Base-by-base conservation (phyloP, 78 protist genomes). In the Thecamonas trahens region DNA sequence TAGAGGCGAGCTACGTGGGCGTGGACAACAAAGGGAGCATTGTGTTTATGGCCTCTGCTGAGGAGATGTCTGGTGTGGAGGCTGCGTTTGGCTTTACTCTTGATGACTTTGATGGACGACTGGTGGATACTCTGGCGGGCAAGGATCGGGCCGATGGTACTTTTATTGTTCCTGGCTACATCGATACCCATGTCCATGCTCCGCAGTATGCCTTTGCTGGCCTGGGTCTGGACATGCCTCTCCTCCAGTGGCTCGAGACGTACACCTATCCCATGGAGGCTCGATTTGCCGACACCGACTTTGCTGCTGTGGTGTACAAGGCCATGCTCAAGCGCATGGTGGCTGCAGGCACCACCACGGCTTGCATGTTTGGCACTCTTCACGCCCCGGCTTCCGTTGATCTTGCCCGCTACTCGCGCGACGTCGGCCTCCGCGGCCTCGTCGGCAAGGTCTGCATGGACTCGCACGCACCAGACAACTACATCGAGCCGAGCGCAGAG, bases 151-250 rank as follows among this genome's bases (percentile, higher is more conserved):
- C n/a, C n/a, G n/a, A n/a, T n/a, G 81, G 81, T 5, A 67, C 58
- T 15, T 85, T 91, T 37, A 28, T 90, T 24, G 34, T 90, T 1
- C 95, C 96, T 3, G 96, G 96, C 15, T 64, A 90, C 18, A 50
- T 91, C 61, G 96, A 91, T 54, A 85, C 93, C 4, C 96, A 91
- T 34, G 66, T 72, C 1, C 96, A 91, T 68, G 95, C 95, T 20
- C 94, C 96, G 35, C 96, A 90, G 53, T 85, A 78, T 39, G 79
- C 58, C 26, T 70, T 75, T 57, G 65, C 85, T 3, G 95, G 94
- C 29, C 22, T 67, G 26, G 96, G 93, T 32, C 54, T 75, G 24
- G 90, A 87, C 44, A 50, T 76, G 31, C 85, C 87, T 15, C 67
- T 91, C 18, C 22, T 91, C 18, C 91, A 91, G 35, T 91, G 96